Percentiles rank a stretch among this genome's conserved stretches.
Conservation (phyloP, 192 early-diverging fungal species). For the Backusella psychrophila region DNA sequence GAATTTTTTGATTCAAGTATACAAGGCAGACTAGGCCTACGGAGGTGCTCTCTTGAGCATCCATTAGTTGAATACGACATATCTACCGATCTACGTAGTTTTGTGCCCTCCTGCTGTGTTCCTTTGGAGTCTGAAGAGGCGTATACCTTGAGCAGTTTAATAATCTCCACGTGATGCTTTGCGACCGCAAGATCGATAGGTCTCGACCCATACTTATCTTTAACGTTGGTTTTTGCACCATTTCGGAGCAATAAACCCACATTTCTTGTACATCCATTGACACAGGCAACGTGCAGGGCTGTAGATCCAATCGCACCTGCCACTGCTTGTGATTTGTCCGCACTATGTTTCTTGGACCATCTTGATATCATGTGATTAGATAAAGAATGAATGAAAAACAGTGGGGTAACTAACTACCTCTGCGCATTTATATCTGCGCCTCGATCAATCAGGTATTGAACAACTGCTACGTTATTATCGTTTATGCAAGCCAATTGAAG, state of each 20-base stretch:
- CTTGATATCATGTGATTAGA: slow-evolving; percentile 5
- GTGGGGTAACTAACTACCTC: slow-evolving; percentile 18
- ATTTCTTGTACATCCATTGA: slow-evolving; percentile 62
- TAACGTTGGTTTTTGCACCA: slow-evolving; percentile 56
- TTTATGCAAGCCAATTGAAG: slow-evolving; percentile 71
- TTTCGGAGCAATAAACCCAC: slow-evolving; percentile 58
- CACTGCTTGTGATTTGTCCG: slow-evolving; percentile 35
- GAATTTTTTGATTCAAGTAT: slow-evolving; percentile 22
- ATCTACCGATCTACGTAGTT: slow-evolving; percentile 3
- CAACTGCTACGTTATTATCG: slow-evolving; percentile 53
- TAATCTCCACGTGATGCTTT: slow-evolving; percentile 49
- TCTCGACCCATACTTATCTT: slow-evolving; percentile 58
- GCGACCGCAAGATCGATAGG: slow-evolving; percentile 45
- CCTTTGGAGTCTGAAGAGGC: slow-evolving; percentile 13
- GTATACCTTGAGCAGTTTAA: slow-evolving; percentile 30
- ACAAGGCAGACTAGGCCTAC: slow-evolving; percentile 32
- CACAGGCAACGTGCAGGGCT: slow-evolving; percentile 80
- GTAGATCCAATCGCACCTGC: slow-evolving; percentile 66
- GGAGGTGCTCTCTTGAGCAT: slow-evolving; percentile 11
- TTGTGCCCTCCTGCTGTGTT: background rate
- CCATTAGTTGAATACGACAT: background rate
- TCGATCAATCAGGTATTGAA: slow-evolving; percentile 66
- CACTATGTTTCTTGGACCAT: slow-evolving; percentile 36
- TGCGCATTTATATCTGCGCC: slow-evolving; percentile 68
- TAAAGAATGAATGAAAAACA: background rate